phyloP scores from a whole-genome alignment of 495 filamentous ascomycete species.

The Penicillium waksmanii region DNA sequence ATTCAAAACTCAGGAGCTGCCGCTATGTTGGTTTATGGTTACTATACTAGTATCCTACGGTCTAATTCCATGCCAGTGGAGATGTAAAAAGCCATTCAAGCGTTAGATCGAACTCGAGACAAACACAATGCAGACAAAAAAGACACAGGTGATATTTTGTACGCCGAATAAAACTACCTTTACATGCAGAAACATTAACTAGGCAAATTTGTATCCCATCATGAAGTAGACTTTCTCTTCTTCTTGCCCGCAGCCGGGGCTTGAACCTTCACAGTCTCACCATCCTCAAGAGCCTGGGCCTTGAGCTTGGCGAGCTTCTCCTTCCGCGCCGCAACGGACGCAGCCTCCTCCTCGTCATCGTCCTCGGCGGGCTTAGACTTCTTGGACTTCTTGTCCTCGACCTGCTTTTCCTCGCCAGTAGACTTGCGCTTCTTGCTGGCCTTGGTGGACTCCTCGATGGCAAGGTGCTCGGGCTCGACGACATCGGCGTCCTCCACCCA shows the following conservation, averaged over 20 bases:
- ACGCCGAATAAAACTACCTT: constrained; percentile 39
- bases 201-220: constrained; percentile 29
- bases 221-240: constrained; percentile 51
- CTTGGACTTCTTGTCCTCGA: constrained; percentile 61
- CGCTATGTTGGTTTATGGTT: too few relatives aligned
- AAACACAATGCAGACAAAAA: constrained; percentile 10
- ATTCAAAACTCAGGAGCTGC: too few relatives aligned
- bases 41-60: too few relatives aligned
- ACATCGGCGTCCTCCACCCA: constrained; percentile 85
- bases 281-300: constrained; percentile 49
- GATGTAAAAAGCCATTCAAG: too few relatives aligned
- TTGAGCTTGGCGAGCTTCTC: constrained; percentile 61
- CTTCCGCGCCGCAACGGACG: constrained; percentile 58
- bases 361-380: constrained; percentile 48
- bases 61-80: too few relatives aligned
- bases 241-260: constrained; percentile 42
- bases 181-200: constrained; percentile 39
- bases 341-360: constrained; percentile 49
- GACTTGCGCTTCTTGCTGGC: constrained; percentile 69
- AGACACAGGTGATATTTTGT: constrained; percentile 42
- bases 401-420: constrained; percentile 58
- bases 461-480: constrained; percentile 57
- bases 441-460: constrained; percentile 55
- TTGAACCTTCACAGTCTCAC: constrained; percentile 30
- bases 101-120: too few relatives aligned